Evolutionary conservation across 345 rosid genomes (phyloP).

Genomic region (Ceriops zippeliana): DNA sequence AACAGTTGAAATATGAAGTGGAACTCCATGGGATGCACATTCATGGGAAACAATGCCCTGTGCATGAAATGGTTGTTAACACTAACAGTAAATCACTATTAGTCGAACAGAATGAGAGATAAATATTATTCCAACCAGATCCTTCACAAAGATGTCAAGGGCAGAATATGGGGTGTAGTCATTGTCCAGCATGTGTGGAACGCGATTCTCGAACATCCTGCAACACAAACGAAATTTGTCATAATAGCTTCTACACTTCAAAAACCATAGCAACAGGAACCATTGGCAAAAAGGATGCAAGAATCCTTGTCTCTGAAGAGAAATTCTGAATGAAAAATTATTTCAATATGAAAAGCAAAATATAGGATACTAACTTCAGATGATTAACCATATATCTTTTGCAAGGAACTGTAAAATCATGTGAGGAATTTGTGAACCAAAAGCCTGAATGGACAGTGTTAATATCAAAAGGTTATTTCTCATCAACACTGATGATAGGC

Average conservation of each 20-base stretch:
- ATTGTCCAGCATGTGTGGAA: constrained; percentile 90
- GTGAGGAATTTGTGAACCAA: neutral
- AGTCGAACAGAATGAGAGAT: neutral
- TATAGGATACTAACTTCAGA: neutral
- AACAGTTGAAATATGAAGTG: constrained; percentile 73
- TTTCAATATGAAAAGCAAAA: neutral
- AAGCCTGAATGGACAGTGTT: neutral
- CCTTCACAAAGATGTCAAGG: constrained; percentile 95
- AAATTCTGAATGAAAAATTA: neutral
- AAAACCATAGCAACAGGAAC: neutral
- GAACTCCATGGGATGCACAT: constrained; percentile 62
- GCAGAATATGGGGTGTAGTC: constrained; percentile 95
- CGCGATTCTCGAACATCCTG: constrained; percentile 99
- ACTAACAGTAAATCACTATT: constrained; percentile 6
- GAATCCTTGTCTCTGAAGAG: neutral
- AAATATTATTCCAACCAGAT: constrained; percentile 56
- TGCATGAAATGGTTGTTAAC: constrained; percentile 8
- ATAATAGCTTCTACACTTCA: neutral
- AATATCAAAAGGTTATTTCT: neutral
- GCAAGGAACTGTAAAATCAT: neutral
- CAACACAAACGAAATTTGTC: constrained; percentile 23
- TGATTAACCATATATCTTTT: neutral
- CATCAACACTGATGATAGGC: neutral
- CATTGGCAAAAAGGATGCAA: neutral
- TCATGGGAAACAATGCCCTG: constrained; percentile 90